Evolutionary conservation across 2,329 filamentous ascomycete species (phyloP).

Genomic region (Aspergillus unguis): DNA sequence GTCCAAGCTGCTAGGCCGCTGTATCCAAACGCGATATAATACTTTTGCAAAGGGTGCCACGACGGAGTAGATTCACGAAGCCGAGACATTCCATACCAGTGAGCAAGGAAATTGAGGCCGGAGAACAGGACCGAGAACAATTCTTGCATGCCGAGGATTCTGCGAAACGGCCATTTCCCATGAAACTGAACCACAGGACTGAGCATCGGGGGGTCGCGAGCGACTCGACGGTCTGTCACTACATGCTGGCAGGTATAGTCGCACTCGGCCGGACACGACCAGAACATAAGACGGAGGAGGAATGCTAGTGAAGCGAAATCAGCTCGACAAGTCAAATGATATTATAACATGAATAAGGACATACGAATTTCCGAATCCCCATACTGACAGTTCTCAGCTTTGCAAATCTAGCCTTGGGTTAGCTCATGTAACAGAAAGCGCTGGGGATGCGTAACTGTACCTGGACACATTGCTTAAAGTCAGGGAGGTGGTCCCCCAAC

Average conservation of each 20-base stretch:
- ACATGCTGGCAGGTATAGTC: slow-evolving; percentile 98
- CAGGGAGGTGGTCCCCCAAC: slow-evolving; percentile 76
- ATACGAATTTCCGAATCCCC: slow-evolving; percentile 68
- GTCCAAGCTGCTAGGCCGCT: slow-evolving; percentile 80
- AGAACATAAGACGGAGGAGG: slow-evolving; percentile 80
- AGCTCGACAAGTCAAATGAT: slow-evolving; percentile 4
- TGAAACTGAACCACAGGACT: slow-evolving; percentile 83
- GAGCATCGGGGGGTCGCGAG: slow-evolving; percentile 60
- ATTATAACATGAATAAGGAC: slow-evolving; percentile 30
- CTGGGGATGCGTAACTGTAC: slow-evolving; percentile 48
- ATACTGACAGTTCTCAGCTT: slow-evolving; percentile 71
- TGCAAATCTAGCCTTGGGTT: slow-evolving; percentile 63
- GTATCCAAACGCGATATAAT: slow-evolving; percentile 76
- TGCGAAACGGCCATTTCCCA: slow-evolving; percentile 96
- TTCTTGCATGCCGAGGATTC: slow-evolving; percentile 90
- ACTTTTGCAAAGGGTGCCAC: slow-evolving; percentile 71
- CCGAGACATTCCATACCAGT: slow-evolving; percentile 70
- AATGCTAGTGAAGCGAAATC: slow-evolving; percentile 58
- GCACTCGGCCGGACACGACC: slow-evolving; percentile 91
- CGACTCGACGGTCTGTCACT: slow-evolving; percentile 69
- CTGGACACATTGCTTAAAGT: slow-evolving; percentile 82
- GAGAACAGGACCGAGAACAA: slow-evolving; percentile 92
- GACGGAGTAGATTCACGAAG: slow-evolving; percentile 68
- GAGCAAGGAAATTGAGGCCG: slow-evolving; percentile 83
- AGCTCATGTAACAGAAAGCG: slow-evolving; percentile 7